Evolutionary conservation across 495 filamentous ascomycete species (phyloP).

Genomic region (Aspergillus sclerotiicarbonarius): DNA sequence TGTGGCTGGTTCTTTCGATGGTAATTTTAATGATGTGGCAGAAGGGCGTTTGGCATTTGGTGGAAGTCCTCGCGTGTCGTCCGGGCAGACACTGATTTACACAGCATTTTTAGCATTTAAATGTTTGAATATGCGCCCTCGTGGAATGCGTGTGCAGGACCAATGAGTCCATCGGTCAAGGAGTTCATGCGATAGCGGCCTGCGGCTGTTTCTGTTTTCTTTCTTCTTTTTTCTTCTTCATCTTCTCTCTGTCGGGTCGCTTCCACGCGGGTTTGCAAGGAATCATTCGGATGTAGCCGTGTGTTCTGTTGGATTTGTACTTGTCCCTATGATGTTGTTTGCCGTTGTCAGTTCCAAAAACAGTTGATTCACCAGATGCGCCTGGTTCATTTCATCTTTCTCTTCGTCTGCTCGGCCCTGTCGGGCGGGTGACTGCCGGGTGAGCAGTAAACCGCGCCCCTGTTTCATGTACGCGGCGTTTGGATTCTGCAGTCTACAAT

Average conservation of each 20-base stretch:
- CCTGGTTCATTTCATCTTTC: not conserved
- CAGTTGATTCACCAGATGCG: conserved; percentile 5
- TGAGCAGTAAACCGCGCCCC: not conserved
- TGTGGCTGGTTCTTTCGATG: conserved; percentile 11
- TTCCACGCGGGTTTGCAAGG: conserved; percentile 6
- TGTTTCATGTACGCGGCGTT: not conserved
- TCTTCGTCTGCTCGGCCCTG: not conserved
- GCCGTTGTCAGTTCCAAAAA: conserved; percentile 9
- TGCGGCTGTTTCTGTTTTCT: conserved; percentile 14
- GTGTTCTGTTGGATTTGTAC: conserved; percentile 9
- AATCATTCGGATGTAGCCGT: conserved; percentile 15
- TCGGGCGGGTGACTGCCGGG: not conserved
- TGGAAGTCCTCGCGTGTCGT: conserved; percentile 13
- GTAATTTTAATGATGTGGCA: conserved; percentile 20
- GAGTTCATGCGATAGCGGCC: conserved; percentile 20
- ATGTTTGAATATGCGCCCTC: conserved; percentile 18
- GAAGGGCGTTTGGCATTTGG: conserved; percentile 20
- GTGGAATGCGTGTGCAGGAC: conserved; percentile 11
- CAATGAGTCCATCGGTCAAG: conserved; percentile 19
- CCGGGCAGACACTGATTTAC: conserved; percentile 16
- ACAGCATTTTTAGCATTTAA: conserved; percentile 22
- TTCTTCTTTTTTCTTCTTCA: conserved; percentile 6
- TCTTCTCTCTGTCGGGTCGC: not conserved
- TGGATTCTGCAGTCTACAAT: not conserved
- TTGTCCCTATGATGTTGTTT: conserved; percentile 6